Evolutionary conservation across 2,329 filamentous ascomycete species (phyloP).

Genomic region (Colletotrichum lentis): DNA sequence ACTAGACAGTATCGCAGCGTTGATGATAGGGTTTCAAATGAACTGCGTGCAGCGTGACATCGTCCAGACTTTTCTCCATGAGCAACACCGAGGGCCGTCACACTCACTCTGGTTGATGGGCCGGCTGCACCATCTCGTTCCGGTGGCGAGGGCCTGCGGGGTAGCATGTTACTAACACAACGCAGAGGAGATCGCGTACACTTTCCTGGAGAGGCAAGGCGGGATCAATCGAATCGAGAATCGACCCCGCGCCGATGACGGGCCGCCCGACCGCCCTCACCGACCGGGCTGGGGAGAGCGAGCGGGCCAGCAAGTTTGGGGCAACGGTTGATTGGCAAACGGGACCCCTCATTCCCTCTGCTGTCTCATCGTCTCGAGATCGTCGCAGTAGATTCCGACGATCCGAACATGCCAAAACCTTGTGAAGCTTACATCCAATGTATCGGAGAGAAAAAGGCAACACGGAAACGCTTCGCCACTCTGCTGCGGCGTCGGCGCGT

Average conservation of each 20-base stretch:
- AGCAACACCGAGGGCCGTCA: not conserved
- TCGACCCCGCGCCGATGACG: not conserved
- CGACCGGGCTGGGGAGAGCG: too few relatives aligned
- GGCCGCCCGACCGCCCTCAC: not conserved
- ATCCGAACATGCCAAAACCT: not conserved
- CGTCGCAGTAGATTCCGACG: not conserved
- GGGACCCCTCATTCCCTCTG: not conserved
- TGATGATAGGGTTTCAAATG: too few relatives aligned
- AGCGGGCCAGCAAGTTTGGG: too few relatives aligned
- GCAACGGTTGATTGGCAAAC: not conserved
- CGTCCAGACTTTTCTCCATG: too few relatives aligned
- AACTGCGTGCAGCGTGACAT: too few relatives aligned
- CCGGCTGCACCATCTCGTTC: not conserved
- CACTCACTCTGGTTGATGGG: not conserved
- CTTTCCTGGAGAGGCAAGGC: slow-evolving; percentile 11
- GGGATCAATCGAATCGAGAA: too few relatives aligned
- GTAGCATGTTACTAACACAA: not conserved
- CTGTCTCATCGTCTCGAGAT: not conserved
- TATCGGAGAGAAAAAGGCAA: not conserved
- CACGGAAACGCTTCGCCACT: not conserved
- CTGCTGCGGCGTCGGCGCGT: not conserved
- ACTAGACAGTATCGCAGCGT: too few relatives aligned
- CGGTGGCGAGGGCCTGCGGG: not conserved
- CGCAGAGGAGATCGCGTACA: not conserved
- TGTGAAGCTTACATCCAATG: not conserved